Evolutionary conservation across 1,139 yeast species (phyloP).

Genomic region (Eremothecium cymbalariae): DNA sequence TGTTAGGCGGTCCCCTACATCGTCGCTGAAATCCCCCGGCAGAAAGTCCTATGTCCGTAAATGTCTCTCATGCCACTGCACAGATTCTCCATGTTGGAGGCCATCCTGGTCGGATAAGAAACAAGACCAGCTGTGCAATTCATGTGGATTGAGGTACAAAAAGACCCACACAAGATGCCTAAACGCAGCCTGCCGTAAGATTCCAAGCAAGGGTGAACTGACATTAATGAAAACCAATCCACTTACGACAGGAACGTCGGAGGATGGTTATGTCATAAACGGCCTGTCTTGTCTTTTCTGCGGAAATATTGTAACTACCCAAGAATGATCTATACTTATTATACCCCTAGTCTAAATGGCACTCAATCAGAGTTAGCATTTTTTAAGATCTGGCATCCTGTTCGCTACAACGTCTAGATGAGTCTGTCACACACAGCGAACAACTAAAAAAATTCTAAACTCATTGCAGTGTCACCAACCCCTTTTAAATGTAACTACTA

Average conservation of each 20-base stretch:
- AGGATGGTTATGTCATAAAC: constrained; percentile 13
- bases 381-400: too few species aligned
- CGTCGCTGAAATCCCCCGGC: constrained; percentile 6
- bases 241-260: constrained; percentile 8
- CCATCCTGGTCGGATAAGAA: constrained; percentile 82
- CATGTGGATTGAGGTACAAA: constrained; percentile 90
- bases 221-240: constrained; percentile 57
- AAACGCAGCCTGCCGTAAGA: constrained; percentile 64
- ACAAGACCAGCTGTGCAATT: constrained; percentile 90
- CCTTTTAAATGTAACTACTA: too few species aligned
- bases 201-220: constrained; percentile 97
- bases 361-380: too few species aligned
- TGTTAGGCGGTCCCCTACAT: not conserved
- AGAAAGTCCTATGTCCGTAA: constrained; percentile 34
- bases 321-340: too few species aligned
- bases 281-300: constrained; percentile 30
- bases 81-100: constrained; percentile 96
- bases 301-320: constrained; percentile 24
- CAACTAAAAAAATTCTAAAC: too few species aligned
- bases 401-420: too few species aligned
- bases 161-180: constrained; percentile 89
- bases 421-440: too few species aligned
- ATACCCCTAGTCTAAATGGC: too few species aligned
- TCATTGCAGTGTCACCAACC: too few species aligned
- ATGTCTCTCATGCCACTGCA: constrained; percentile 87